A percentile compares a stretch with the other conserved stretches of the same genome.
Conservation (phyloP, 1,284 basidiomycete species). For the Athelia psychrophila region DNA sequence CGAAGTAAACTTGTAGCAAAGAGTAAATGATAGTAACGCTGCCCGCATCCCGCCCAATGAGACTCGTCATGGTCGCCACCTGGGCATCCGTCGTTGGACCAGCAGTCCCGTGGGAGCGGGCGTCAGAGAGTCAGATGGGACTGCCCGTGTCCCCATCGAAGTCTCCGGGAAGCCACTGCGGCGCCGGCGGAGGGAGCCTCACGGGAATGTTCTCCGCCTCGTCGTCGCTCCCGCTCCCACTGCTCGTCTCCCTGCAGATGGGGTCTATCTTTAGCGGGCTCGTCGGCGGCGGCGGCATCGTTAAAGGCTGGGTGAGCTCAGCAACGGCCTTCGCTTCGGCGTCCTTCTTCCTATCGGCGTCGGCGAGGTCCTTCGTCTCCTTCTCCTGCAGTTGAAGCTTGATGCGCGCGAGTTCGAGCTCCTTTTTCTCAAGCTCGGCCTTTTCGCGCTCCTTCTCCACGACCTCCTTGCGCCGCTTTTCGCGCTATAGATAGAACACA, state of each 20-base stretch:
- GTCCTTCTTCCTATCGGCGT: constrained; percentile 42
- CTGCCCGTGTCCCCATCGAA: no score
- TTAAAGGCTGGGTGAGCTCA: constrained; percentile 11
- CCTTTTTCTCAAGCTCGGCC: constrained; percentile 34
- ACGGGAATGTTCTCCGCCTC: no score
- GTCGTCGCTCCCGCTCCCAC: no score
- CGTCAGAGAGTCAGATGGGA: no score
- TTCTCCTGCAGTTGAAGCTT: constrained; percentile 51
- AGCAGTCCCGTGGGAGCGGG: no score
- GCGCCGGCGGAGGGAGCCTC: no score
- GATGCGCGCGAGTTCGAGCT: constrained; percentile 36
- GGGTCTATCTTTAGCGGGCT: constrained; percentile 4
- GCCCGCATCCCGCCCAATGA: neutral
- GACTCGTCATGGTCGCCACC: no score
- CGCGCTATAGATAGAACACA: constrained; percentile 37
- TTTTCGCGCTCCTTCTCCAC: constrained; percentile 41
- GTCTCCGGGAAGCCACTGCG: no score
- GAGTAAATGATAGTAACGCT: neutral
- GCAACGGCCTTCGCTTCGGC: constrained; percentile 35
- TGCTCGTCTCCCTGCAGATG: no score
- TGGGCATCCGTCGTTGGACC: no score
- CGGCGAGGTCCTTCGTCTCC: constrained; percentile 40
- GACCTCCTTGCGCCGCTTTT: constrained; percentile 55
- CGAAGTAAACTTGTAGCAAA: neutral
- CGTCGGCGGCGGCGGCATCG: constrained; percentile 1